A percentile compares a stretch with the other conserved stretches of the same genome.
These are phyloP conservation scores for Suhomyces panamericanus DNA, from an alignment of 1,139 yeast genomes.

Conservation along the genomic window DNA sequence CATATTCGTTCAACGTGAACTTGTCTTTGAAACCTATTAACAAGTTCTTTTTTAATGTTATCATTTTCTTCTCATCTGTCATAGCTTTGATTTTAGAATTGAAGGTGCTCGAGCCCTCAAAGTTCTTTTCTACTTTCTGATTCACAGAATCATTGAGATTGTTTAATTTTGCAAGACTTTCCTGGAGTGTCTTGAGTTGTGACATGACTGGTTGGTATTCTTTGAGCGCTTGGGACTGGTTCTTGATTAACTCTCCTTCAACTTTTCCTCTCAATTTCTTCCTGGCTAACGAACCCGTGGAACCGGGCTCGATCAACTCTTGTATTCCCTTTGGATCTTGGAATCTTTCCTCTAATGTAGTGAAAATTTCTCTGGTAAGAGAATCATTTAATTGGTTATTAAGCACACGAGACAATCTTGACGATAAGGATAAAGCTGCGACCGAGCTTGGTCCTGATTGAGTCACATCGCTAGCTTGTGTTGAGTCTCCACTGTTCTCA, in stretches of 20 bases:
- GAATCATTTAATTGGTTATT: constrained; percentile 51
- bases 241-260: constrained; percentile 68
- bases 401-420: constrained; percentile 52
- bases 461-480: background rate
- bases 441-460: background rate
- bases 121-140: constrained; percentile 33
- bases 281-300: constrained; percentile 24
- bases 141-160: constrained; percentile 33
- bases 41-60: constrained; percentile 54
- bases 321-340: constrained; percentile 14
- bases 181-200: constrained; percentile 45
- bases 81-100: constrained; percentile 42
- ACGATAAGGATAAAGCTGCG: constrained; percentile 32
- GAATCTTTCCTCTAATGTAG: constrained; percentile 44
- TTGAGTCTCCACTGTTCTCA: background rate
- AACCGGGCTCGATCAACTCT: constrained; percentile 23
- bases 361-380: constrained; percentile 49
- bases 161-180: constrained; percentile 43
- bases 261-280: constrained; percentile 61
- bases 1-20: constrained; percentile 72
- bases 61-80: constrained; percentile 40
- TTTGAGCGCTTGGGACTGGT: constrained; percentile 57
- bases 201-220: constrained; percentile 61
- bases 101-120: constrained; percentile 23
- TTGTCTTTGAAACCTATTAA: constrained; percentile 59